These are phyloP conservation scores for Zygoascus bituminiphila DNA, from an alignment of 805 yeast species.

Conservation along the genomic window DNA sequence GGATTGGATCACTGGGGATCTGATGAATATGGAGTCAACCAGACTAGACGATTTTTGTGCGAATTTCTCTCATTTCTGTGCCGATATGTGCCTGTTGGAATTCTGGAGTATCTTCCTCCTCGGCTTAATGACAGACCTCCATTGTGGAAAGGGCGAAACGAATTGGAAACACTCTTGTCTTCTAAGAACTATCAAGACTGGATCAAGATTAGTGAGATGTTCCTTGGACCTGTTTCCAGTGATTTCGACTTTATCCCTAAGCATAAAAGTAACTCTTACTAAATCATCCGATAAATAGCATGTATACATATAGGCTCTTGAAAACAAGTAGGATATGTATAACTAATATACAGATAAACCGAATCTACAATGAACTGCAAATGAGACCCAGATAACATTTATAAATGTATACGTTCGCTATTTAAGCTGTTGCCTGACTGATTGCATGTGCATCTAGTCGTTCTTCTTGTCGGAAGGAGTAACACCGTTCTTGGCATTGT, in stretches of 20 bases:
- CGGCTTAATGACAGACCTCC: slow-evolving; percentile 91
- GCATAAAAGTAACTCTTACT: slow-evolving; percentile 83
- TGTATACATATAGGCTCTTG: too few species aligned
- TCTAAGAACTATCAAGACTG: slow-evolving; percentile 83
- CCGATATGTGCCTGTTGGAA: slow-evolving; percentile 89
- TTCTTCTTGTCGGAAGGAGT: slow-evolving; percentile 24
- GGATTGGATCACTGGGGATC: slow-evolving; percentile 98
- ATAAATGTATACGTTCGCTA: neutral
- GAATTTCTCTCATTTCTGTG: slow-evolving; percentile 93
- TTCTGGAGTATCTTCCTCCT: slow-evolving; percentile 81
- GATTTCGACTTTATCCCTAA: slow-evolving; percentile 79
- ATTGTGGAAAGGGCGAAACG: slow-evolving; percentile 86
- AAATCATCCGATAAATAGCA: too few species aligned
- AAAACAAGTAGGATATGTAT: slow-evolving; percentile 1
- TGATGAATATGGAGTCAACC: slow-evolving; percentile 87
- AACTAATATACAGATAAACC: neutral
- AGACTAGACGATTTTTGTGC: slow-evolving; percentile 83
- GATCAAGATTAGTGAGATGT: slow-evolving; percentile 94
- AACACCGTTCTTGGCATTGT: slow-evolving; percentile 23
- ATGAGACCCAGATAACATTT: neutral
- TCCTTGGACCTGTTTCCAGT: slow-evolving; percentile 76
- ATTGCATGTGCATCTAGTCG: slow-evolving; percentile 14
- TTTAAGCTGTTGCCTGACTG: neutral
- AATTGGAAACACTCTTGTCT: slow-evolving; percentile 82
- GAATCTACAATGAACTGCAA: neutral